A percentile compares a stretch with the other conserved stretches of the same genome.
Evolutionary conservation across 2,329 filamentous ascomycete genomes (phyloP).

Genomic region (Colletotrichum lupini): DNA sequence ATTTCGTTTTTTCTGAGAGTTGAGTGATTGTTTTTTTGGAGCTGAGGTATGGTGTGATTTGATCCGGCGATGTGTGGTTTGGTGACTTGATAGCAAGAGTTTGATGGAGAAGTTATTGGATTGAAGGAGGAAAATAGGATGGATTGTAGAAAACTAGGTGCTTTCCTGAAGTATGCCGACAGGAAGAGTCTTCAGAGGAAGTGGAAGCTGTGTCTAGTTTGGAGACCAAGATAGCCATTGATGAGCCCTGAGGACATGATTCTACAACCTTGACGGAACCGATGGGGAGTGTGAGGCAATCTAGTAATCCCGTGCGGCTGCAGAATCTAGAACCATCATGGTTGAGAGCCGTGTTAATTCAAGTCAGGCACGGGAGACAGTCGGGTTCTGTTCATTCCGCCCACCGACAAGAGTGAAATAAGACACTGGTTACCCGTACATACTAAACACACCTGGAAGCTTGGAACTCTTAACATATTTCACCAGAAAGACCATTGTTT

Average conservation of each 20-base stretch:
- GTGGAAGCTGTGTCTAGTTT: not conserved
- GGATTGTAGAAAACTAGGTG: not conserved
- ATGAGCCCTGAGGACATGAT: not conserved
- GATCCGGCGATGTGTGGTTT: not conserved
- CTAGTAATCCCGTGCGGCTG: not conserved
- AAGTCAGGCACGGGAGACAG: not conserved
- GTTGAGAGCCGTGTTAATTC: not conserved
- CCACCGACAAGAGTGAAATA: not conserved
- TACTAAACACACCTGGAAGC: not conserved
- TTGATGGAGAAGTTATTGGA: not conserved
- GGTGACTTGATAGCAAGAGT: not conserved
- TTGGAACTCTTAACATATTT: not conserved
- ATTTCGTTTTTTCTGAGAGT: not conserved
- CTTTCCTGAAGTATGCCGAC: not conserved
- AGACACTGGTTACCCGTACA: not conserved
- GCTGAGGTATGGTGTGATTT: not conserved
- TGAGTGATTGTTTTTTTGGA: not conserved
- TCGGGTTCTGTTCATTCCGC: not conserved
- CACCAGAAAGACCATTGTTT: not conserved
- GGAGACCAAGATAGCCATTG: not conserved
- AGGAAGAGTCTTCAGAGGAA: not conserved
- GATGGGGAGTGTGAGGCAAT: not conserved
- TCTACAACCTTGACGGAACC: not conserved
- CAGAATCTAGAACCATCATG: not conserved
- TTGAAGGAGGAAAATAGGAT: not conserved